phyloP scores from a whole-genome alignment of 169 alveolate species.

The Pseudocohnilembus persalinus region DNA sequence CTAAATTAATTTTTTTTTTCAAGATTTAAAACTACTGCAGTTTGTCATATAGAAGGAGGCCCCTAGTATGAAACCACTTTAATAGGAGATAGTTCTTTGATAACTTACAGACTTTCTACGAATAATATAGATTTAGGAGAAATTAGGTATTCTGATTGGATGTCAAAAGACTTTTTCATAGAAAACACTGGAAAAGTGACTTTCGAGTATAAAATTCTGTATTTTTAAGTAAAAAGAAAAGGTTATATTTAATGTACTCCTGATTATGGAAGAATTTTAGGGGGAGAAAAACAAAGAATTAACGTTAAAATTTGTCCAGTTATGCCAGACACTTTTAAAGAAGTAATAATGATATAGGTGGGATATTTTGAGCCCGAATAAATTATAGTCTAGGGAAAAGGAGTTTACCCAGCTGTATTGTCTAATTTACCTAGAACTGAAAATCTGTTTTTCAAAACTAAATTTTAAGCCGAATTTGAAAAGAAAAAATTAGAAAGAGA shows the following conservation, averaged over 20 bases:
- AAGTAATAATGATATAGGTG: conserved; percentile 80
- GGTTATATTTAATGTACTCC: conserved; percentile 87
- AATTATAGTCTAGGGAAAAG: conserved; percentile 86
- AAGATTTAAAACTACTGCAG: conserved; percentile 85
- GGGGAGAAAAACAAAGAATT: conserved; percentile 87
- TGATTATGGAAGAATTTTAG: conserved; percentile 81
- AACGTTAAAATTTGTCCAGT: conserved; percentile 86
- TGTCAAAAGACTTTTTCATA: conserved; percentile 79
- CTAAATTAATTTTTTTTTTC: no score
- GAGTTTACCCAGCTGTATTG: conserved; percentile 87
- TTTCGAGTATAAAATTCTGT: conserved; percentile 84
- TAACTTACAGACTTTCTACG: conserved; percentile 79
- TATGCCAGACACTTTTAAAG: conserved; percentile 83
- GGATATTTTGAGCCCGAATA: conserved; percentile 92
- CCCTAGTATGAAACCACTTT: conserved; percentile 91
- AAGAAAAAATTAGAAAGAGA: conserved; percentile 53
- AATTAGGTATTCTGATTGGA: conserved; percentile 81
- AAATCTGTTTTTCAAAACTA: conserved; percentile 62
- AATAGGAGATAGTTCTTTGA: conserved; percentile 86
- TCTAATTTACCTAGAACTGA: conserved; percentile 84
- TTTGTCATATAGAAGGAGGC: conserved; percentile 93
- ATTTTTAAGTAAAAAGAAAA: conserved; percentile 80
- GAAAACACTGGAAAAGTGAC: conserved; percentile 91
- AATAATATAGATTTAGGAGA: conserved; percentile 89
- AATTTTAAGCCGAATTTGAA: conserved; percentile 59